Percentiles rank a stretch among this genome's conserved stretches.
These are phyloP conservation scores for Hymenoscyphus fraxineus DNA, from an alignment of 2,329 filamentous ascomycete species.

Conservation along the genomic window DNA sequence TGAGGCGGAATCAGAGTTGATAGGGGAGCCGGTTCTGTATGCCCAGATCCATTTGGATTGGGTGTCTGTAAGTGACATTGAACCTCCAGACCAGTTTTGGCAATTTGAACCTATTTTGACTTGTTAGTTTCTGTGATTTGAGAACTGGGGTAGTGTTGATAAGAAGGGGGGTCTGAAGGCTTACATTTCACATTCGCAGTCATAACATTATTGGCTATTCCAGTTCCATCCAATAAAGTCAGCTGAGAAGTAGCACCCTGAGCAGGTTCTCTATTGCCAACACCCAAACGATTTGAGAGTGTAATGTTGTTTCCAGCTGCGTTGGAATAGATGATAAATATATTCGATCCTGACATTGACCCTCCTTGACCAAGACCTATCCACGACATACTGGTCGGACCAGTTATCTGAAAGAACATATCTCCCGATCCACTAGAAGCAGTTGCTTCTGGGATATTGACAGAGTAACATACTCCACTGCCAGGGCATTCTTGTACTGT, in stretches of 20 bases:
- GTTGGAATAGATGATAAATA: conserved; percentile 56
- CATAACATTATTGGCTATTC: conserved; percentile 49
- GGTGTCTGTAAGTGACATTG: conserved; percentile 44
- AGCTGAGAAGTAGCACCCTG: conserved; percentile 42
- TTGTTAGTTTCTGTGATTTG: neutral
- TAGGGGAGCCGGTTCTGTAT: conserved; percentile 41
- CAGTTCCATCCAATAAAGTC: conserved; percentile 49
- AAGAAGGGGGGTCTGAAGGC: conserved; percentile 12
- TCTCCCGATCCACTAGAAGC: conserved; percentile 48
- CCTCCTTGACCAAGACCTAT: conserved; percentile 53
- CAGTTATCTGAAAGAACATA: conserved; percentile 55
- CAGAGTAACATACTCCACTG: conserved; percentile 38
- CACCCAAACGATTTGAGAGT: conserved; percentile 48
- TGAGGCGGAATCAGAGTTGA: conserved; percentile 44
- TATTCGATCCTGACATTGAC: conserved; percentile 52
- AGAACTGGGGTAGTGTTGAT: neutral
- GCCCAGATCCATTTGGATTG: conserved; percentile 50
- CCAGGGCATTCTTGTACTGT: conserved; percentile 23
- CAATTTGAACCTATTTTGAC: conserved; percentile 45
- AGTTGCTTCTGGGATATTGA: conserved; percentile 53
- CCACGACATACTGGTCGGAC: conserved; percentile 50
- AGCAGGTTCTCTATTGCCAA: conserved; percentile 42
- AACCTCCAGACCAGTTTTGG: conserved; percentile 48
- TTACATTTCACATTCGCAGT: conserved; percentile 53
- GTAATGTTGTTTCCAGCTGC: conserved; percentile 52